Evolutionary conservation across 2,329 filamentous ascomycete species (phyloP), one percentile per base, ranked within the genome.

Genomic region (Calonectria fujianensis): DNA sequence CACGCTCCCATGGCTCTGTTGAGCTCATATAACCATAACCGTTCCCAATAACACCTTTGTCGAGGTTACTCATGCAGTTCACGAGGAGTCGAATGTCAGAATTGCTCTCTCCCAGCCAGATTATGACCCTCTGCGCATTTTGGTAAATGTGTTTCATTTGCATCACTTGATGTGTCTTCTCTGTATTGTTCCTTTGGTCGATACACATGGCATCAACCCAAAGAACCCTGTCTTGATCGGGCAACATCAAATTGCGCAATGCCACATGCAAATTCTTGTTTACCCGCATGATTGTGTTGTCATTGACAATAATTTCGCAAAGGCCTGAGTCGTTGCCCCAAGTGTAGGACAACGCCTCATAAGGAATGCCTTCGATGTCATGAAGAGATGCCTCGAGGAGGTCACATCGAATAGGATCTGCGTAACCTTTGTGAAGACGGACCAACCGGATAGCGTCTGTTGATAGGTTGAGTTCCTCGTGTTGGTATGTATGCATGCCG

Each of bases 131-230:
- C 50, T 52, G 50, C 3, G 50, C 50, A n/a, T 52, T 52, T 27
- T 52, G 50, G 35, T 63, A 63, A 27, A 63, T 63, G 2, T 14
- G 7, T 16, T 20, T 27, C 59, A 63, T 63, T 8, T 41, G 35
- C 20, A 16, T 27, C 8, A 63, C 59, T 31, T 63, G 59, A 11
- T 41, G 24, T 2, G 20, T 27, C 24, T 63, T 63, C 16, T 63
- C 59, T 2, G 20, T 11, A 14, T 39, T 63, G n/a, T 63, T 39
- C 1, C 37, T 18, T 6, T 63, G 59, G n/a, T 63, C n/a, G 20
- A 63, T 63, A 37, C 63, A 66, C 9, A 63, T 39, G 7, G 59
- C 59, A 27, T 45, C 59, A 29, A 45, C 24, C 59, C 59, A 63
- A 5, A 63, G n/a, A 45, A 37, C n/a, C 20, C 32, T 13, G 35